Evolutionary conservation across 164 flowering plant species (phyloP).

Genomic region (Houttuynia cordata): DNA sequence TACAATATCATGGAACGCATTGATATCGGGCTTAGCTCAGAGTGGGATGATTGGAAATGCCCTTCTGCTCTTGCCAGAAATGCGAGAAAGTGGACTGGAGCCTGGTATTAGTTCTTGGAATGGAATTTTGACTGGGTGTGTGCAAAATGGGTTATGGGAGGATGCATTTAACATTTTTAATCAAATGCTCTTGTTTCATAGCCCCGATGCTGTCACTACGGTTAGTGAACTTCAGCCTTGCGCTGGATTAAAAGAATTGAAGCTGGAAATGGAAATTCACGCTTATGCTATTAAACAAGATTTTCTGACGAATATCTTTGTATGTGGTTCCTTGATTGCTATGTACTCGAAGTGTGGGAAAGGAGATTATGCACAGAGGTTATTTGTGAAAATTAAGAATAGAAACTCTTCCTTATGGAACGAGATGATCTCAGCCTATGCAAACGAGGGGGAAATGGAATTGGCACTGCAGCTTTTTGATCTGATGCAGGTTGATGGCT

Average conservation of each 20-base stretch:
- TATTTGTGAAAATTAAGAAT: conserved; percentile 17
- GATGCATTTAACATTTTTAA: conserved; percentile 28
- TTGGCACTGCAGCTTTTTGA: conserved; percentile 18
- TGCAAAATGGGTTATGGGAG: conserved; percentile 24
- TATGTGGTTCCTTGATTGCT: conserved; percentile 32
- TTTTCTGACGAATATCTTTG: conserved; percentile 15
- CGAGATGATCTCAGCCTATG: conserved; percentile 34
- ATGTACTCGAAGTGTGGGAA: conserved; percentile 38
- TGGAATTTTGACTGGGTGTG: conserved; percentile 37
- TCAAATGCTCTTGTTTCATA: conserved; percentile 14
- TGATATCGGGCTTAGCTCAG: conserved; percentile 31
- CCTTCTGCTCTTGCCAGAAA: conserved; percentile 20
- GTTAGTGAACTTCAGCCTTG: conserved; percentile 34
- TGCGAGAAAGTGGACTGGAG: conserved; percentile 25
- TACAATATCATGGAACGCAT: conserved; percentile 40
- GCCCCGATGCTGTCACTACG: conserved; percentile 30
- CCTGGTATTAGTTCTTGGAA: conserved; percentile 43
- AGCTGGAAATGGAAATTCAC: conserved; percentile 27
- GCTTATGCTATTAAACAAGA: conserved; percentile 23
- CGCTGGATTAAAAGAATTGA: conserved; percentile 22
- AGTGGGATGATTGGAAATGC: conserved; percentile 30
- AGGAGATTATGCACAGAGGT: conserved; percentile 21
- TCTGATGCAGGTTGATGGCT: conserved; percentile 21
- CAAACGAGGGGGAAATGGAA: conserved; percentile 24
- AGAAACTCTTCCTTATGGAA: conserved; percentile 34